These are phyloP conservation scores for Hydnomerulius pinastri DNA, from an alignment of 768 basidiomycete genomes.

Conservation along the genomic window DNA sequence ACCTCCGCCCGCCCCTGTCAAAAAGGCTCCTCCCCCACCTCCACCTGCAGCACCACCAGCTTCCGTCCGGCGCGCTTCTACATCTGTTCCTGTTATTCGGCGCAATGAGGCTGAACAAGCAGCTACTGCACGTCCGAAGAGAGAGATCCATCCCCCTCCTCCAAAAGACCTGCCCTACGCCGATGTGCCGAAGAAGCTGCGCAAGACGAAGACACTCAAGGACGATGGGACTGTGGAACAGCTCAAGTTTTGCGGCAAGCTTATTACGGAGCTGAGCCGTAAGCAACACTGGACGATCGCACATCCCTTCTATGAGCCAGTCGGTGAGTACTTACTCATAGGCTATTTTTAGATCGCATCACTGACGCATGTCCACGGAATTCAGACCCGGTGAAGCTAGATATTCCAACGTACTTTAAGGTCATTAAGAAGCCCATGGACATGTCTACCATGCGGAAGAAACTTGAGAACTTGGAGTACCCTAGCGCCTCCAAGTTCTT, in stretches of 20 bases:
- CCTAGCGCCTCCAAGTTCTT: constrained; percentile 77
- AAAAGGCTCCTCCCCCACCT: constrained; percentile 33
- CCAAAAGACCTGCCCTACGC: constrained; percentile 88
- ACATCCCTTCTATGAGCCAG: constrained; percentile 89
- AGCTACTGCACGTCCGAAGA: constrained; percentile 80
- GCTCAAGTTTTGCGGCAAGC: constrained; percentile 76
- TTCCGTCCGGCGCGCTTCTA: constrained; percentile 69
- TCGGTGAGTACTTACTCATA: constrained; percentile 66
- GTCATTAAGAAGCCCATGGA: constrained; percentile 97
- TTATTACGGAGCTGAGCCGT: constrained; percentile 73
- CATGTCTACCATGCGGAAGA: constrained; percentile 82
- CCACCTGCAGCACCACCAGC: constrained; percentile 41
- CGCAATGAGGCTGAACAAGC: constrained; percentile 65
- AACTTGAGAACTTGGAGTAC: constrained; percentile 80
- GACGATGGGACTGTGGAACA: constrained; percentile 79
- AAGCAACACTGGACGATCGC: constrained; percentile 77
- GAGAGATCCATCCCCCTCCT: constrained; percentile 95
- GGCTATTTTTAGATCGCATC: neutral
- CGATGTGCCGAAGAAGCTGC: constrained; percentile 69
- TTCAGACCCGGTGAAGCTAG: constrained; percentile 74
- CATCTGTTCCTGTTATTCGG: constrained; percentile 80
- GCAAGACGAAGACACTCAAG: constrained; percentile 59
- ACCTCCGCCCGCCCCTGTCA: constrained; percentile 37
- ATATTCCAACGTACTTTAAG: constrained; percentile 83
- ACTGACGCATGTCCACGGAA: neutral